Evolutionary conservation across 164 flowering plant species (phyloP), one percentile per base, ranked within the genome.

Genomic region (Annona cherimola): DNA sequence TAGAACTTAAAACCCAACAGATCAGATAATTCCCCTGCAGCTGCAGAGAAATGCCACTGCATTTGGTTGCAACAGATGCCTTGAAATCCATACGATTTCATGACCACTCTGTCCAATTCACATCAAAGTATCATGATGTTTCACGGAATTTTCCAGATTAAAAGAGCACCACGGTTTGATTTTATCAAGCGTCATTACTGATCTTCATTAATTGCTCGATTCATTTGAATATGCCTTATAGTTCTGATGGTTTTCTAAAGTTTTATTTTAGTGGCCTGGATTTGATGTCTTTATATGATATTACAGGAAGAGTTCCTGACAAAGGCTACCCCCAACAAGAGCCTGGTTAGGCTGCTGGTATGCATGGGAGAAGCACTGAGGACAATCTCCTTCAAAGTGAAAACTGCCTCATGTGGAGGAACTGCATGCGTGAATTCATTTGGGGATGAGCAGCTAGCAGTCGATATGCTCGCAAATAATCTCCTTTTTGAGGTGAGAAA

Each of bases 401-500:
- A 87, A 71, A 95, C 99, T 61, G 99, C 99, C 73, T 94, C 99
- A 73, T 92, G 99, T 81, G 99, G 96, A 43, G 99, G 96, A 75
- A 92, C 99, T 0, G 92, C 92, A 18, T 95, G 99, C 74, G 91
- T 95, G 3, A 95, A 95, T 76, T 82, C 96, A 3, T 95, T 95
- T 77, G 99, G 99, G 42, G 99, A 95, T 75, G 99, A 95, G 75
- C 99, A 95, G 68, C 97, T 95, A 39, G 99, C 99, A 35, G 97
- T 93, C 12, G 99, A 95, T 79, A 77, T 95, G 94, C 91, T 95
- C 54, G 99, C 98, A 9, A 68, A 93, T 82, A 85, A 95, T 77
- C 92, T 93, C 71, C 92, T 91, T 7, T 95, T 93, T 40, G 99
- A 95, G 90, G 98, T 92, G 20, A 67, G 20, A 11, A 46, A 18